Percentiles rank a stretch among this genome's conserved stretches.
Conservation (phyloP, 768 basidiomycete species). For the Auricularia heimuer region DNA sequence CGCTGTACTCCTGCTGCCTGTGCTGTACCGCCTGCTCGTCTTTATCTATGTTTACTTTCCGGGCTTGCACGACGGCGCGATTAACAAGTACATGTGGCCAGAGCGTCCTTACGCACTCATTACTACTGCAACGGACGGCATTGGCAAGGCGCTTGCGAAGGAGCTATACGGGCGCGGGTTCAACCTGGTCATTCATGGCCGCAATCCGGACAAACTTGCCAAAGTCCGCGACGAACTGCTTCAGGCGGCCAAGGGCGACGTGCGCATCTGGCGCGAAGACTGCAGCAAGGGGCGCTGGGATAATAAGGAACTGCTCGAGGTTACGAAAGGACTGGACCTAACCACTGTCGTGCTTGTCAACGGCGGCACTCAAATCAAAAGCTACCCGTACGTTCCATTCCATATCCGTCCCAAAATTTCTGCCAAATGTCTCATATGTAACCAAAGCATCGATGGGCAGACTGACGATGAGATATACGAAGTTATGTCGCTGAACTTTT, state of each 20-base stretch:
- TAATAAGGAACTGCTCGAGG: slow-evolving; percentile 3
- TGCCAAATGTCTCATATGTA: background rate
- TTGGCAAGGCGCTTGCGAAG: slow-evolving; percentile 9
- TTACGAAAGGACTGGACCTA: slow-evolving; percentile 5
- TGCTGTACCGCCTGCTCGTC: background rate
- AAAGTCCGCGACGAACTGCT: slow-evolving; percentile 4
- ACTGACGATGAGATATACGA: slow-evolving; percentile 1
- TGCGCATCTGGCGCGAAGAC: background rate
- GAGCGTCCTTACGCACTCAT: slow-evolving; percentile 7
- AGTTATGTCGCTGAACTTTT: slow-evolving; percentile 3
- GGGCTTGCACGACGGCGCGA: background rate
- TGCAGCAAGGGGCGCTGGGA: slow-evolving; percentile 7
- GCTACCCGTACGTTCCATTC: background rate
- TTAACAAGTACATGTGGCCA: background rate
- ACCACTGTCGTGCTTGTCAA: slow-evolving; percentile 7
- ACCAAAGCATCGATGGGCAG: slow-evolving; percentile 7
- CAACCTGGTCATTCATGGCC: slow-evolving; percentile 10
- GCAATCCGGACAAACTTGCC: slow-evolving; percentile 7
- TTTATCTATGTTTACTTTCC: background rate
- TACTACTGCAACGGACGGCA: slow-evolving; percentile 9
- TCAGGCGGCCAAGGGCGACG: background rate
- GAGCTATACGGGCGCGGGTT: slow-evolving; percentile 8
- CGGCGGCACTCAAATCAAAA: slow-evolving; percentile 5
- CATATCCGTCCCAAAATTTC: background rate
- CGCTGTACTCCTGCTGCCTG: background rate